Percentiles rank a stretch among this genome's conserved stretches.
Evolutionary conservation across 1,284 basidiomycete species (phyloP).

Genomic region (Gymnopus androsaceus): DNA sequence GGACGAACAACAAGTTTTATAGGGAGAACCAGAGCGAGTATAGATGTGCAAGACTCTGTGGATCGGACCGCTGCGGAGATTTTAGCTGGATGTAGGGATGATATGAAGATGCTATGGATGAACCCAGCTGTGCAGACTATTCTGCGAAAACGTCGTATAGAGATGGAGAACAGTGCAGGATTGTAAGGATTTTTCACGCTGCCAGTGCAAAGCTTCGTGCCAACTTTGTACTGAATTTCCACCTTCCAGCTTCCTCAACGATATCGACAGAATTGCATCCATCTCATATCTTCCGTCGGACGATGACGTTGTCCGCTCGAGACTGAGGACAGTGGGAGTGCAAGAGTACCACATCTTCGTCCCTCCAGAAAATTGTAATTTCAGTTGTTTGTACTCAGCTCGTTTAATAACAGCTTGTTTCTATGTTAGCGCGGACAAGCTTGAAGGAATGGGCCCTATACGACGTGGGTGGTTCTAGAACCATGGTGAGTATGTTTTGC

Average conservation of each 20-base stretch:
- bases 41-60: neutral
- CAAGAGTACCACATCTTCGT: slow-evolving; percentile 48
- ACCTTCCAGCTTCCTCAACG: slow-evolving; percentile 26
- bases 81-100: slow-evolving; percentile 42
- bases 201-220: slow-evolving; percentile 32
- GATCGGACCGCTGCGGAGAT: slow-evolving; percentile 37
- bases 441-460: slow-evolving; percentile 49
- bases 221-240: neutral
- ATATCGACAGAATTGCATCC: slow-evolving; percentile 68
- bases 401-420: slow-evolving; percentile 7
- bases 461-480: slow-evolving; percentile 57
- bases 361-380: slow-evolving; percentile 30
- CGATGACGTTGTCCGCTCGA: slow-evolving; percentile 83
- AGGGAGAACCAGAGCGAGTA: neutral
- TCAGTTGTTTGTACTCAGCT: neutral
- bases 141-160: slow-evolving; percentile 40
- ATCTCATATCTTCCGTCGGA: slow-evolving; percentile 78
- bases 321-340: slow-evolving; percentile 80
- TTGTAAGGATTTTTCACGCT: too few species aligned
- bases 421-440: slow-evolving; percentile 29
- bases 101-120: slow-evolving; percentile 55
- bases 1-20: neutral
- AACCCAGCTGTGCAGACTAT: slow-evolving; percentile 44
- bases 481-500: slow-evolving; percentile 41
- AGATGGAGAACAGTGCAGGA: slow-evolving; percentile 56